Base-by-base conservation (phyloP, 2,329 filamentous ascomycete genomes). In the Fusarium heterosporum region DNA sequence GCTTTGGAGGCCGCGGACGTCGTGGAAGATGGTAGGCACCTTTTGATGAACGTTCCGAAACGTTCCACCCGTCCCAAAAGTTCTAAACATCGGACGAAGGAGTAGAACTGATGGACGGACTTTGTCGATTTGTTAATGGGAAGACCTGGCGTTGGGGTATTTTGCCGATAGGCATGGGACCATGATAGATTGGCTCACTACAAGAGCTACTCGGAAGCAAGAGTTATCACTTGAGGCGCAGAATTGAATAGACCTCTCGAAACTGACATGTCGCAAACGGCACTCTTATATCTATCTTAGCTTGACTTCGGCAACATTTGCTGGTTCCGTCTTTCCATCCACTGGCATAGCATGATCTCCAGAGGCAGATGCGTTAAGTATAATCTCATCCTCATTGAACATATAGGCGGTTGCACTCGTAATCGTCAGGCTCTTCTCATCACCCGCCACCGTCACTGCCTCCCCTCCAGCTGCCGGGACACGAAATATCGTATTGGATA, bases 1-100 rank as follows among this genome's bases (percentile, higher is more conserved):
- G 80, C 13, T 72, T 69, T 52, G 66, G 72, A 26, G 71, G 72
- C 8, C 72, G 72, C 32, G 72, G 72, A 46, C 69, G 72, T 46
- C 65, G 72, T 7, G 72, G 70, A 16, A 58, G 72, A 26, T 74
- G 72, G 72, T 72, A 64, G 38, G 26, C 1, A 11, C 16, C 1
- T n/a, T 8, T 11, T 8, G 5, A 6, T 19, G 9, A 17, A 30
- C 16, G 2, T 9, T 30, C 22, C n/a, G 22, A 29, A 29, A 29
- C 42, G 11, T 29, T 6, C 5, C 14, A n/a, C 6, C 14, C 12
- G 28, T 45, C n/a, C 38, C 13, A 6, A 34, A n/a, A 6, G 22
- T 13, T 22, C n/a, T 25, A 28, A 19, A 12, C n/a, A 22, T 29
- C 7, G 17, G 16, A n/a, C 5, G 25, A n/a, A 12, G 13, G 45